Evolutionary conservation across 2,329 filamentous ascomycete genomes (phyloP).

Genomic region (Paecilomyces fulvus): DNA sequence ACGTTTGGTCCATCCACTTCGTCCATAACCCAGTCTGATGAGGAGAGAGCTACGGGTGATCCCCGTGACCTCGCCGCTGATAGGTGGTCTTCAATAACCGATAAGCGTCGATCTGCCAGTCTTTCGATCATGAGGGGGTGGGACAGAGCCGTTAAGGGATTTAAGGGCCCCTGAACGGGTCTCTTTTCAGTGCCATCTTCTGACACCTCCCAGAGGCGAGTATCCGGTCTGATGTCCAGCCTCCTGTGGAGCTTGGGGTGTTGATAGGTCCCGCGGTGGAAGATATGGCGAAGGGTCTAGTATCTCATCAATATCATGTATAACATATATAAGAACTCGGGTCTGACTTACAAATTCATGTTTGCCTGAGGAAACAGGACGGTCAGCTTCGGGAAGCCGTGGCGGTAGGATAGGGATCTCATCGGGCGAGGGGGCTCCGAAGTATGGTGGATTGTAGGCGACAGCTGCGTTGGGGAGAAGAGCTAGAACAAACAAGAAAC

Average conservation of each 20-base stretch:
- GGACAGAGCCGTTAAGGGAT: constrained; percentile 55
- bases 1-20: constrained; percentile 70
- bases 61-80: constrained; percentile 62
- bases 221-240: constrained; percentile 59
- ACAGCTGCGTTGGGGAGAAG: constrained; percentile 13
- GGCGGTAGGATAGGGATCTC: constrained; percentile 23
- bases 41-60: constrained; percentile 57
- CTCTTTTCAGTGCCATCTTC: constrained; percentile 32
- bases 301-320: constrained; percentile 2
- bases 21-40: constrained; percentile 75
- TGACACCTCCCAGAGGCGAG: constrained; percentile 41
- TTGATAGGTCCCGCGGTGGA: constrained; percentile 77
- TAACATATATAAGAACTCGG: not conserved
- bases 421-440: constrained; percentile 13
- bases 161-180: constrained; percentile 41
- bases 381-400: constrained; percentile 20
- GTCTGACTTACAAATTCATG: constrained; percentile 30
- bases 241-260: constrained; percentile 70
- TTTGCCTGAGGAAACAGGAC: constrained; percentile 11
- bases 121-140: constrained; percentile 65
- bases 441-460: constrained; percentile 17
- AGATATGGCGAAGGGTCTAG: constrained; percentile 67
- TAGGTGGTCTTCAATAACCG: constrained; percentile 70
- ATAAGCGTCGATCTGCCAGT: constrained; percentile 66
- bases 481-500: constrained; percentile 14